These are phyloP conservation scores for Trametes cingulata DNA, from an alignment of 768 basidiomycete genomes.

Conservation along the genomic window DNA sequence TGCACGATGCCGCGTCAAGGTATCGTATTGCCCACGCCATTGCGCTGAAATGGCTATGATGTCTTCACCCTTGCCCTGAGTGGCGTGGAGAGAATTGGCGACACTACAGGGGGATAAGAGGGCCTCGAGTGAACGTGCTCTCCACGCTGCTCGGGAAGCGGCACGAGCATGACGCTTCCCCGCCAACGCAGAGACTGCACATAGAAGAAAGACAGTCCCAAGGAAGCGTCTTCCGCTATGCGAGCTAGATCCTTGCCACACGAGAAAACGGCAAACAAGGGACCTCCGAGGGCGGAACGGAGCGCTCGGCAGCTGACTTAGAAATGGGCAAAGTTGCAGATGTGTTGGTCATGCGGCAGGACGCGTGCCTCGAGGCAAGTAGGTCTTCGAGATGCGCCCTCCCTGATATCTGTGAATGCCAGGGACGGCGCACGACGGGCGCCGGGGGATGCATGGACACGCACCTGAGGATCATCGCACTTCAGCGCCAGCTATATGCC, in stretches of 20 bases:
- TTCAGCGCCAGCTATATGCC: conserved; percentile 11
- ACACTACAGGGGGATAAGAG: conserved; percentile 7
- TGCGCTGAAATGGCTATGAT: too few species aligned
- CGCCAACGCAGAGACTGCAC: not conserved
- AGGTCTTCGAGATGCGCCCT: not conserved
- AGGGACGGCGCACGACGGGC: not conserved
- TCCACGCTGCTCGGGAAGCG: conserved; percentile 12
- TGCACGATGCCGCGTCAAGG: too few species aligned
- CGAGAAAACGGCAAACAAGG: conserved; percentile 1
- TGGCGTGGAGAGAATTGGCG: too few species aligned
- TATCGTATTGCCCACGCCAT: too few species aligned
- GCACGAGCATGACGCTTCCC: conserved; percentile 2
- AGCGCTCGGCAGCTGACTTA: conserved; percentile 15
- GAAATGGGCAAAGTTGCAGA: not conserved
- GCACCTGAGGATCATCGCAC: conserved; percentile 14
- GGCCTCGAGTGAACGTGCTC: conserved; percentile 1
- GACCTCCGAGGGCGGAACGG: conserved; percentile 18
- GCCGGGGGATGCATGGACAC: not conserved
- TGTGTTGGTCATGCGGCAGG: not conserved
- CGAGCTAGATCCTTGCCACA: not conserved
- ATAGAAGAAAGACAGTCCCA: not conserved
- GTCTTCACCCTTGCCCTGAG: too few species aligned
- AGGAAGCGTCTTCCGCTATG: not conserved
- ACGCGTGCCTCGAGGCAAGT: not conserved
- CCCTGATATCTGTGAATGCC: not conserved